Evolutionary conservation across 1,284 basidiomycete genomes (phyloP), one percentile per base, ranked within the genome.

Genomic region (Amylostereum areolatum): DNA sequence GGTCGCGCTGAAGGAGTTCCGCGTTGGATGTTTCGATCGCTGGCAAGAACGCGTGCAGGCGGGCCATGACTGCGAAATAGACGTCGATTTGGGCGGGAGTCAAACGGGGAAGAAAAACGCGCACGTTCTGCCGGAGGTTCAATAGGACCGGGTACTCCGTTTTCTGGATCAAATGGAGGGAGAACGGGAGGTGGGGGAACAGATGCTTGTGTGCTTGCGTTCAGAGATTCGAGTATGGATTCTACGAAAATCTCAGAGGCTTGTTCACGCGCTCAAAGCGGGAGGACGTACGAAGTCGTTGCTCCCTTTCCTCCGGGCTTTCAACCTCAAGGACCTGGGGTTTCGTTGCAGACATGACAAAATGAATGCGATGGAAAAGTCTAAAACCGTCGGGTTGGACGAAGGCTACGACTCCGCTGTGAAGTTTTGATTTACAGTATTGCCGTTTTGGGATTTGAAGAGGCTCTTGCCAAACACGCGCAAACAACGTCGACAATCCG

Each of bases 31-130:
- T 79, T 43, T 80, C 74, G 12, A 86, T 66, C 55, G 77, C 66
- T 0, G 83, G 82, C 6, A 86, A 71, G 57, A 86, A 86, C 0
- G 76, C 73, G 57, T 80, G 75, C 2, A 85, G 71, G 29, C 83
- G 77, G 5, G 76, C 72, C 2, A 87, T 66, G 9, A 86, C 83
- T 83, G 50, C 25, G 30, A 51, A 11, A 52, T 34, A n/a, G 27
- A 29, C 33, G 45, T 49, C 34, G 46, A 32, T 51, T 43, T 36
- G 18, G 30, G 34, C 8, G 27, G 39, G 30, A 46, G 31, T 24
- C 39, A 25, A 43, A 33, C 48, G 30, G 33, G 50, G 18, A 33
- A 43, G 40, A 3, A 8, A 27, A 30, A 29, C 27, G 59, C 74
- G 46, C 53, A 77, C 67, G 53, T 43, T 66, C 64, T 9, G 51